Base-by-base conservation (phyloP, 805 yeast species). In the Ogataea wickerhamii region DNA sequence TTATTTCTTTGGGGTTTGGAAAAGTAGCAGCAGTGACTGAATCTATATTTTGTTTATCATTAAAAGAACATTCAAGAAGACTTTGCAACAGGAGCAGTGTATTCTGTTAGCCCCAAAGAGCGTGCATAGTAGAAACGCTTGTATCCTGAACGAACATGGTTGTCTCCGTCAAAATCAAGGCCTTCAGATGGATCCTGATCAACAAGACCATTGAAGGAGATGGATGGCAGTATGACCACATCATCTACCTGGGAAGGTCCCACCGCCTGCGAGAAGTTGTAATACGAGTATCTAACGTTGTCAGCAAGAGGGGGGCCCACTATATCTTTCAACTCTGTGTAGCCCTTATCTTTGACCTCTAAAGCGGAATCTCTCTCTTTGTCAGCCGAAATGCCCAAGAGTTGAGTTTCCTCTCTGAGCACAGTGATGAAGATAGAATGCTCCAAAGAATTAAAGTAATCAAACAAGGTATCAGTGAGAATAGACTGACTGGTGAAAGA, bases 91-190 rank as follows among this genome's bases (percentile, higher is more conserved):
- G 30, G 30, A 27, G 30, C 30, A 13, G 44, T 40, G 26, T 28
- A 40, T 14, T 32, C 27, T 10, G 40, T 36, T 13, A 40, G 23
- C 6, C 27, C 34, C 19, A 36, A 12, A 6, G 40, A 30, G 67
- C 68, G 13, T 66, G 69, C 36, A 33, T 58, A 43, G 34, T 40
- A 41, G 39, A 36, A 41, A 18, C 36, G 18, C 7, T 22, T 31
- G 21, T 48, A 44, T n/a, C 50, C 51, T 10, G 37, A 24, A 12
- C 34, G 21, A n/a, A 44, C 28, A 5, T n/a, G 18, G 22, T 37
- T 37, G 1, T 40, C 35, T 12, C 21, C 30, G 21, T 46, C 49
- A 11, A 18, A 25, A 2, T 28, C 31, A 22, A 22, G 25, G 25
- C 25, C 25, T 12, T 22, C 25, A 5, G 32, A 32, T 1, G 25